These are phyloP conservation scores for Fonsecaea nubica DNA, from an alignment of 2,329 filamentous ascomycete species.

Conservation along the genomic window DNA sequence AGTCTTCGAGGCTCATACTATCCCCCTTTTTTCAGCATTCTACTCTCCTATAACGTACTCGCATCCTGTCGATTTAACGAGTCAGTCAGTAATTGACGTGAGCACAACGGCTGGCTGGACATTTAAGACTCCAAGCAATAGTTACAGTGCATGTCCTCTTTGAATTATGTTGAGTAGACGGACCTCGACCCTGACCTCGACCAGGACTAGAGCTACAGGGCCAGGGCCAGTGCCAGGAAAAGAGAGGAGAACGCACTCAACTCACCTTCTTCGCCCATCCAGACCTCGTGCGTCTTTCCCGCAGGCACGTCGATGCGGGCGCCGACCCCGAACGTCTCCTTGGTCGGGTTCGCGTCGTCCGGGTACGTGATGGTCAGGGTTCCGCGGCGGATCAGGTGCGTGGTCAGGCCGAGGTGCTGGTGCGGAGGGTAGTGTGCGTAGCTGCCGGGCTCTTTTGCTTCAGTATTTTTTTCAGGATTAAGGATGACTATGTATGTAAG, in stretches of 20 bases:
- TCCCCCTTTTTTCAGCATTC: not conserved
- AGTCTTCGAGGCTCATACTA: not conserved
- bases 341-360: conserved; percentile 56
- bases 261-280: conserved; percentile 59
- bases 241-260: conserved; percentile 11
- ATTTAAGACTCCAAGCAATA: not conserved
- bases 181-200: no score
- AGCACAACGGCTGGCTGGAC: not conserved
- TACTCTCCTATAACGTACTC: conserved; percentile 66
- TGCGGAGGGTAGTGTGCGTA: conserved; percentile 66
- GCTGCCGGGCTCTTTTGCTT: conserved; percentile 47
- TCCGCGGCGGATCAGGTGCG: conserved; percentile 65
- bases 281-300: conserved; percentile 64
- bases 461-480: not conserved
- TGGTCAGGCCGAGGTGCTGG: conserved; percentile 61
- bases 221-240: no score
- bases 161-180: no score
- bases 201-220: no score
- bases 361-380: conserved; percentile 65
- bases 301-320: conserved; percentile 64
- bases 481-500: not conserved
- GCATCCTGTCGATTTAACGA: conserved; percentile 51
- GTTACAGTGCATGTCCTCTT: no score
- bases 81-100: not conserved
- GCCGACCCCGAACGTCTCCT: conserved; percentile 63